Evolutionary conservation across 106 monocot genomes (phyloP).

Genomic region (Iris macrosiphon): DNA sequence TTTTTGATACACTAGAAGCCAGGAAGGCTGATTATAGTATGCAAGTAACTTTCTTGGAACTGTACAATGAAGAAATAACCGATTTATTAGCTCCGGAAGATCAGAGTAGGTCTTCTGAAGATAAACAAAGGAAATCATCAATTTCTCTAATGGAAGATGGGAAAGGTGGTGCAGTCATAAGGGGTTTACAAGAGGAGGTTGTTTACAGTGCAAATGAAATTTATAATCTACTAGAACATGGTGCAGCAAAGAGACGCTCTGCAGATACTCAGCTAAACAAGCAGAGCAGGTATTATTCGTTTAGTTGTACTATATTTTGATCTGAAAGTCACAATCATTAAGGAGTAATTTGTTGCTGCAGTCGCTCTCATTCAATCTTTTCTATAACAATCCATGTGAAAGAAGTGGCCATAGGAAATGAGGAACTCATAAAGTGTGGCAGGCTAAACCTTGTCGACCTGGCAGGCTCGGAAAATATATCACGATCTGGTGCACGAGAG

Average conservation of each 20-base stretch:
- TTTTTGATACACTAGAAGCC: constrained; percentile 66
- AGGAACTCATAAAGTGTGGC: constrained; percentile 72
- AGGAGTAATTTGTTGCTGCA: constrained; percentile 23
- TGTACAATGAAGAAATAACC: constrained; percentile 81
- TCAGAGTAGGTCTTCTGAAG: constrained; percentile 28
- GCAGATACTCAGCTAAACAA: constrained; percentile 66
- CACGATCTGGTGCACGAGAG: constrained; percentile 69
- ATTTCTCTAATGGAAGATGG: constrained; percentile 85
- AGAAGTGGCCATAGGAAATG: constrained; percentile 36
- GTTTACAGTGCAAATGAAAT: constrained; percentile 68
- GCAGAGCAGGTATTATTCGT: constrained; percentile 53
- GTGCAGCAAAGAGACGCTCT: constrained; percentile 47
- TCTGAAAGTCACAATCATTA: constrained; percentile 1
- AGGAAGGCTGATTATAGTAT: constrained; percentile 59
- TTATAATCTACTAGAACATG: constrained; percentile 49
- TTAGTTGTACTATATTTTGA: not conserved
- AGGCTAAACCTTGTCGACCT: constrained; percentile 74
- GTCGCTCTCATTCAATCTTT: constrained; percentile 74
- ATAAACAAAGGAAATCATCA: constrained; percentile 46
- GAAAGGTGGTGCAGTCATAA: constrained; percentile 77
- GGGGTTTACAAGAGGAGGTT: constrained; percentile 68
- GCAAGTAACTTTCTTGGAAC: constrained; percentile 73
- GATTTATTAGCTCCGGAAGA: constrained; percentile 65
- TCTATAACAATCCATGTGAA: constrained; percentile 70
- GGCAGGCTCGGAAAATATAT: constrained; percentile 83